A percentile compares a stretch with the other conserved stretches of the same genome.
Evolutionary conservation across 306 rosid species (phyloP).

Genomic region (Cyclanthera cordifolia): DNA sequence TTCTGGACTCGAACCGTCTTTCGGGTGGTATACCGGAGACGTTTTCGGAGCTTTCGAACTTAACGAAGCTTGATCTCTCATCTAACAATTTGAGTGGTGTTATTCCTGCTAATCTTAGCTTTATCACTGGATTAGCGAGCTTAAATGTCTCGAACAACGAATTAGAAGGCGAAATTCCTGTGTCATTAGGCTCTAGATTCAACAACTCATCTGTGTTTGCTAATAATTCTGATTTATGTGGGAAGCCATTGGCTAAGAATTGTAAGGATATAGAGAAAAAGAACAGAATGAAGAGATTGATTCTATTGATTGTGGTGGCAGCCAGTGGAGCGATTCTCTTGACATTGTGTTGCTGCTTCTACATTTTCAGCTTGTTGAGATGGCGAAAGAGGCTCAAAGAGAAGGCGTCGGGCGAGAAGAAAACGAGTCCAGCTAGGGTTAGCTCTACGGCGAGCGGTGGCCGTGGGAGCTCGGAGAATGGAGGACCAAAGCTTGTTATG

Average conservation of each 20-base stretch:
- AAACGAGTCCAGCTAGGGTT: slow-evolving; percentile 63
- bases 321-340: slow-evolving; percentile 45
- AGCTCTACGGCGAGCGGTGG: slow-evolving; percentile 82
- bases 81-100: slow-evolving; percentile 61
- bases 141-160: slow-evolving; percentile 66
- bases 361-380: slow-evolving; percentile 56
- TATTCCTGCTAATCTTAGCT: slow-evolving; percentile 46
- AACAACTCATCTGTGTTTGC: slow-evolving; percentile 43
- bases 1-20: slow-evolving; percentile 47
- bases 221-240: slow-evolving; percentile 49
- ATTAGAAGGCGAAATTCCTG: slow-evolving; percentile 67
- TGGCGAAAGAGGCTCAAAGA: slow-evolving; percentile 76
- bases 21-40: slow-evolving; percentile 60
- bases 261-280: slow-evolving; percentile 23
- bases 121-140: slow-evolving; percentile 35
- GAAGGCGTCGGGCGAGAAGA: slow-evolving; percentile 60
- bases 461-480: slow-evolving; percentile 69
- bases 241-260: slow-evolving; percentile 42
- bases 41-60: slow-evolving; percentile 37
- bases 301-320: slow-evolving; percentile 39
- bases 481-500: slow-evolving; percentile 85
- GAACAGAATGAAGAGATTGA: slow-evolving; percentile 45
- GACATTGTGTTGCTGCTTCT: slow-evolving; percentile 67
- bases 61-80: slow-evolving; percentile 60
- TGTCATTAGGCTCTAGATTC: slow-evolving; percentile 51